Percentiles rank a stretch among this genome's conserved stretches.
Evolutionary conservation across 306 rosid genomes (phyloP).

Genomic region (Lathyrus sativus): DNA sequence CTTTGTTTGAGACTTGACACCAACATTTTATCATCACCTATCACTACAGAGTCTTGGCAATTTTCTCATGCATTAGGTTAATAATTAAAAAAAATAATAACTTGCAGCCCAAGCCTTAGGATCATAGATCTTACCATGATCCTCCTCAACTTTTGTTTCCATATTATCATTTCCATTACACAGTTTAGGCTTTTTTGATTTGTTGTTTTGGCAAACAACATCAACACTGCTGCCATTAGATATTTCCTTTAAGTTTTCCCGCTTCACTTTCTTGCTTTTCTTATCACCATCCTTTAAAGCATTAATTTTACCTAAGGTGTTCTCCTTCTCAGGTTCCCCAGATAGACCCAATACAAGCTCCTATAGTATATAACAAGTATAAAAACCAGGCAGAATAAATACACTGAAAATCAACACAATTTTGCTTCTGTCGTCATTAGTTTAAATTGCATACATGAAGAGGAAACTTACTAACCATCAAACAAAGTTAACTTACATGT

Average conservation of each 20-base stretch:
- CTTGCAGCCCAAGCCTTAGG: too few relatives aligned
- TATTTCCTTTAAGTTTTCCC: constrained; percentile 60
- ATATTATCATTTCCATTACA: background rate
- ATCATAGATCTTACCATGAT: background rate
- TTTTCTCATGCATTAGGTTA: background rate
- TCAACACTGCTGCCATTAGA: constrained; percentile 57
- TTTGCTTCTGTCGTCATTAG: constrained; percentile 9
- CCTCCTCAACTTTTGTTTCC: constrained; percentile 22
- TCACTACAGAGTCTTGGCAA: constrained; percentile 5
- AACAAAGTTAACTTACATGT: constrained; percentile 1
- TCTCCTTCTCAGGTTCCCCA: constrained; percentile 52
- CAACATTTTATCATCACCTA: constrained; percentile 27
- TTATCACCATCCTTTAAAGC: background rate
- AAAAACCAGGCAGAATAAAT: background rate
- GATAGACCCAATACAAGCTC: constrained; percentile 23
- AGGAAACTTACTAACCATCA: constrained; percentile 14
- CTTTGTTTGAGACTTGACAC: constrained; percentile 12
- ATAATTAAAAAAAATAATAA: too few relatives aligned
- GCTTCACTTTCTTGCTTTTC: constrained; percentile 47
- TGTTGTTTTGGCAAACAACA: constrained; percentile 38
- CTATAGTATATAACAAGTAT: constrained; percentile 28
- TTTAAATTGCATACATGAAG: background rate
- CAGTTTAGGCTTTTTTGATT: constrained; percentile 38
- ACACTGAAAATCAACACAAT: background rate
- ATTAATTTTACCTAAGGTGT: constrained; percentile 33